These are phyloP conservation scores for Asterophora parasitica DNA, from an alignment of 768 basidiomycete species.

Conservation along the genomic window DNA sequence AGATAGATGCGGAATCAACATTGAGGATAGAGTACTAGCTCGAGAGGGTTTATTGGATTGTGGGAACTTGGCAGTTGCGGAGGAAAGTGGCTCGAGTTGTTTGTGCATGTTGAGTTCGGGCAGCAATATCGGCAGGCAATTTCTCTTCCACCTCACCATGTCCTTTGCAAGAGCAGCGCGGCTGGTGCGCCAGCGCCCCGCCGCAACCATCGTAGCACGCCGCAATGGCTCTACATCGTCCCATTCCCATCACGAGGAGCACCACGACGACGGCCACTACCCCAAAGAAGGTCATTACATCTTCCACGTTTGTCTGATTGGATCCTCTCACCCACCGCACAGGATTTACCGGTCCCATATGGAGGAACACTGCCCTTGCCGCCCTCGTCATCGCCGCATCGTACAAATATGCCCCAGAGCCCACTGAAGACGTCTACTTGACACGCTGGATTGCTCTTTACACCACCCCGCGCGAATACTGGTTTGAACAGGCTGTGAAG, in stretches of 20 bases:
- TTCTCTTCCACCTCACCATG: conserved; percentile 25
- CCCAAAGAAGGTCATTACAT: conserved; percentile 52
- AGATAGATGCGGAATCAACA: conserved; percentile 20
- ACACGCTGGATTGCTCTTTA: conserved; percentile 64
- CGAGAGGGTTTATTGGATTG: not conserved
- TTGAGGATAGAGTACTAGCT: conserved; percentile 3
- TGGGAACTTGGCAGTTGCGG: not conserved
- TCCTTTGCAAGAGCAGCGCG: conserved; percentile 37
- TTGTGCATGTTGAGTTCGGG: conserved; percentile 8
- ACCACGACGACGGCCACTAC: conserved; percentile 33
- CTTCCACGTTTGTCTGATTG: conserved; percentile 1
- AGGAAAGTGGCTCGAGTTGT: conserved; percentile 2
- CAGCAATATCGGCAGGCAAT: not conserved
- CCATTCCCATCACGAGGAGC: conserved; percentile 38
- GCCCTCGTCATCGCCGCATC: conserved; percentile 46
- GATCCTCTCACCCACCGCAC: conserved; percentile 2
- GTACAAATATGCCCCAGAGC: conserved; percentile 67
- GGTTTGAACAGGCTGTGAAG: conserved; percentile 51
- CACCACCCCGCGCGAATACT: conserved; percentile 46
- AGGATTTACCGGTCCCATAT: conserved; percentile 66
- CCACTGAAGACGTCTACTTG: conserved; percentile 55
- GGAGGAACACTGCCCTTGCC: conserved; percentile 58
- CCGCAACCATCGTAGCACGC: conserved; percentile 26
- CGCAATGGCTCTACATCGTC: conserved; percentile 42
- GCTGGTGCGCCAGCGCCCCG: conserved; percentile 30